A percentile compares a stretch with the other conserved stretches of the same genome.
phyloP scores from a whole-genome alignment of 1,284 basidiomycete species.

The Malassezia japonica region DNA sequence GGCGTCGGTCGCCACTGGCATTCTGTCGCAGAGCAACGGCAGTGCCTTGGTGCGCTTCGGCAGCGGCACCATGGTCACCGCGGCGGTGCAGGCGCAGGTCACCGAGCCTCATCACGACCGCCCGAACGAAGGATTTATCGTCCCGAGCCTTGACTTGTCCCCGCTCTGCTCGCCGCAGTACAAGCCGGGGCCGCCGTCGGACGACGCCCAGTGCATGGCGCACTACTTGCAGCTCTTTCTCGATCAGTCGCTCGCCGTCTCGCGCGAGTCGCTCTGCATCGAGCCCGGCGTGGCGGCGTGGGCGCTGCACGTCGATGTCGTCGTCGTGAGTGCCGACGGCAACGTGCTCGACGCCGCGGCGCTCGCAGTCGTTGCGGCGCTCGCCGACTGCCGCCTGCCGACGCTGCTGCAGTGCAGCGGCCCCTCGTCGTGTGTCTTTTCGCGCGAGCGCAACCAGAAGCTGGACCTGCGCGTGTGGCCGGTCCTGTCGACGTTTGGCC shows the following conservation, averaged over 20 bases:
- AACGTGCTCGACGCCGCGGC: conserved; percentile 85
- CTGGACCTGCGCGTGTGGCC: conserved; percentile 56
- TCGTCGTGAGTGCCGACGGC: conserved; percentile 92
- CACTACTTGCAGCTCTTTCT: conserved; percentile 56
- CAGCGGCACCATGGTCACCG: conserved; percentile 10
- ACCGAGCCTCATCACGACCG: conserved; percentile 5
- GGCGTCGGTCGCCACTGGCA: conserved; percentile 6
- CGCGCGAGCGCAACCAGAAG: conserved; percentile 50
- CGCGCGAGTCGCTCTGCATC: conserved; percentile 66
- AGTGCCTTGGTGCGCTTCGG: conserved; percentile 16
- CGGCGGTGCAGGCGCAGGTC: conserved; percentile 10
- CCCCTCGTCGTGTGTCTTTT: conserved; percentile 60
- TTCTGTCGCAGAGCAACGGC: conserved; percentile 3
- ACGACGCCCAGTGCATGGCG: conserved; percentile 30
- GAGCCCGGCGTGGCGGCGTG: conserved; percentile 69
- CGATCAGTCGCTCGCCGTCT: conserved; percentile 50
- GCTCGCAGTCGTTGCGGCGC: conserved; percentile 73
- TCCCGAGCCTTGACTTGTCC: conserved; percentile 76
- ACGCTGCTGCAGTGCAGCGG: conserved; percentile 61
- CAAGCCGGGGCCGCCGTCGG: conserved; percentile 75
- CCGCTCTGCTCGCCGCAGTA: conserved; percentile 84
- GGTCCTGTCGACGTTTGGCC: conserved; percentile 64
- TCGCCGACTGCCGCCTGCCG: conserved; percentile 66
- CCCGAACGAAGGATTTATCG: conserved; percentile 15
- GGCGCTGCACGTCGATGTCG: conserved; percentile 84